Evolutionary conservation across 192 early-diverging fungal genomes (phyloP).

Genomic region (Paraglomus brasilianum): DNA sequence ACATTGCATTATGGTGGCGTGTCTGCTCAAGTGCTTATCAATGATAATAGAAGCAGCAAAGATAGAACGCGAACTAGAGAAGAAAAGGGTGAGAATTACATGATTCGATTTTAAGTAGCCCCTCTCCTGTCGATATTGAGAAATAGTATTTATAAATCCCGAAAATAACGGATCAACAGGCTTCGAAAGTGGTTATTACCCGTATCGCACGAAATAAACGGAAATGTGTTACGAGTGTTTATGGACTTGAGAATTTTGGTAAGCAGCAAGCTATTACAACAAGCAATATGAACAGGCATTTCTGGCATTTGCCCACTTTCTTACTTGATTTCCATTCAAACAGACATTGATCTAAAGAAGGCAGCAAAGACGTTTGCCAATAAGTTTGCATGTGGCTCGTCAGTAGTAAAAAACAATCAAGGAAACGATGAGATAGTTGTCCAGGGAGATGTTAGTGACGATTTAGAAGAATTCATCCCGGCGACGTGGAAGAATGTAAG

Average conservation of each 20-base stretch:
- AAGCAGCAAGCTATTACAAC: constrained; percentile 19
- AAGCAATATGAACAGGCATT: background rate
- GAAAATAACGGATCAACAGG: constrained; percentile 24
- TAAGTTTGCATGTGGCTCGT: constrained; percentile 95
- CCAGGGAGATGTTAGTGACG: constrained; percentile 92
- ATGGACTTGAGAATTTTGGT: constrained; percentile 90
- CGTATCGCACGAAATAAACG: constrained; percentile 88
- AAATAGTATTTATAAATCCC: background rate
- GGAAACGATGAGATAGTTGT: constrained; percentile 95
- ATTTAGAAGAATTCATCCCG: constrained; percentile 81
- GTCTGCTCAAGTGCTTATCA: background rate
- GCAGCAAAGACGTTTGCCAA: constrained; percentile 94
- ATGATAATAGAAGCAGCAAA: constrained; percentile 61
- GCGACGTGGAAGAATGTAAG: constrained; percentile 70
- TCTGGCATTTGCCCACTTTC: background rate
- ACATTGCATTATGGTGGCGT: background rate
- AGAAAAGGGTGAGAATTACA: constrained; percentile 64
- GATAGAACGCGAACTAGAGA: constrained; percentile 69
- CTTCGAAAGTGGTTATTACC: constrained; percentile 78
- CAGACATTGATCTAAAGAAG: constrained; percentile 94
- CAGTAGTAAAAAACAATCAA: constrained; percentile 88
- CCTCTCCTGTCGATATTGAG: constrained; percentile 23
- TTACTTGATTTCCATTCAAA: constrained; percentile 19
- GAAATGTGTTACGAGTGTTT: constrained; percentile 86
- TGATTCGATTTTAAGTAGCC: constrained; percentile 1